A percentile compares a stretch with the other conserved stretches of the same genome.
Conservation (phyloP, 2,329 filamentous ascomycete species). For the Verticillium albo-atrum region DNA sequence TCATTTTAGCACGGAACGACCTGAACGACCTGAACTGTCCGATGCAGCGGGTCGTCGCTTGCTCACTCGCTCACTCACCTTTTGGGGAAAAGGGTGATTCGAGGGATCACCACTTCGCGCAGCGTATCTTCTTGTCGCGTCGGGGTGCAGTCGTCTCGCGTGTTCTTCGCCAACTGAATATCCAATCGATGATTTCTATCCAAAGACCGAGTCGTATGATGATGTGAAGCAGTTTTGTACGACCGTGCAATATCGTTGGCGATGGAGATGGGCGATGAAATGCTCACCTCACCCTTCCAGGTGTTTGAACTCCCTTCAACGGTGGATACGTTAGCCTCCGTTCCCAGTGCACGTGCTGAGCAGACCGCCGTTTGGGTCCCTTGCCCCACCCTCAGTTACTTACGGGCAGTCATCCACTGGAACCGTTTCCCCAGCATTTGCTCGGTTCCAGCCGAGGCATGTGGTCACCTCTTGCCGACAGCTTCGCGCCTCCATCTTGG, state of each 20-base stretch:
- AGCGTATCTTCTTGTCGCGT: not conserved
- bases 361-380: not conserved
- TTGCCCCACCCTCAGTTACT: not conserved
- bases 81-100: not conserved
- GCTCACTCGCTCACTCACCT: not conserved
- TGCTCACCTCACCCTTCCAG: not conserved
- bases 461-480: conserved; percentile 6
- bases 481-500: not conserved
- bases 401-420: conserved; percentile 1
- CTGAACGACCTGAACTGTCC: not conserved
- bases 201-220: not conserved
- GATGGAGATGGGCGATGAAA: not conserved
- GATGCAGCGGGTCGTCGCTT: not conserved
- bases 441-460: conserved; percentile 12
- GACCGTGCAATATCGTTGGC: not conserved
- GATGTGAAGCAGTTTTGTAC: not conserved
- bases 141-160: not conserved
- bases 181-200: not conserved
- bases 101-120: not conserved
- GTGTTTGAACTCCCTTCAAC: not conserved
- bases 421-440: not conserved
- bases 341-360: not conserved
- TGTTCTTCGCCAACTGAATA: not conserved
- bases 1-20: not conserved
- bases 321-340: not conserved